phyloP scores from a whole-genome alignment of 768 basidiomycete species.

The Lentinus tigrinus region DNA sequence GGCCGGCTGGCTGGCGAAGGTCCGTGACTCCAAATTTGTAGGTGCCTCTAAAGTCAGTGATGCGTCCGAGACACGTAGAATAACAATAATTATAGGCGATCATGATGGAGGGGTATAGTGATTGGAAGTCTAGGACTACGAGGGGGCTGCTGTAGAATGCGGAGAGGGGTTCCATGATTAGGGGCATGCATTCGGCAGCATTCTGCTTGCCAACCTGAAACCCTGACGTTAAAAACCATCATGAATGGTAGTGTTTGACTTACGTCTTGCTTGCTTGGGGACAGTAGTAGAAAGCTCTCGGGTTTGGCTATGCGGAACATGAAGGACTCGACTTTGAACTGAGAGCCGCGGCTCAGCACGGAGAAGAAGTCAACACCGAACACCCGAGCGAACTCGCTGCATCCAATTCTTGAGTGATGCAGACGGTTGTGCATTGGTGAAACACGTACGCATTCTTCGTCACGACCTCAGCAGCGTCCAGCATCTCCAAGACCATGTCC shows the following conservation, averaged over 20 bases:
- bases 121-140: conserved; percentile 94
- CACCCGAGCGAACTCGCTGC: conserved; percentile 93
- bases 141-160: conserved; percentile 93
- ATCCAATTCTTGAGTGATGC: not conserved
- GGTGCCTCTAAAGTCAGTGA: conserved; percentile 81
- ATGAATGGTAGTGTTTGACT: conserved; percentile 21
- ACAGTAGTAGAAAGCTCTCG: conserved; percentile 86
- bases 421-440: not conserved
- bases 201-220: conserved; percentile 90
- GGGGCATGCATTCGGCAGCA: conserved; percentile 92
- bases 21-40: conserved; percentile 88
- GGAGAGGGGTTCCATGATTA: conserved; percentile 93
- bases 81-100: conserved; percentile 98
- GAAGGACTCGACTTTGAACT: conserved; percentile 99
- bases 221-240: not conserved
- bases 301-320: conserved; percentile 98
- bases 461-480: conserved; percentile 78
- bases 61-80: conserved; percentile 91
- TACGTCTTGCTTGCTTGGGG: conserved; percentile 86
- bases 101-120: conserved; percentile 96
- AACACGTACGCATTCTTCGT: conserved; percentile 86
- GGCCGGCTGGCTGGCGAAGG: conserved; percentile 62
- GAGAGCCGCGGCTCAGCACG: conserved; percentile 91
- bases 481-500: conserved; percentile 69
- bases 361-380: conserved; percentile 98